Evolutionary conservation across 2,329 filamentous ascomycete species (phyloP), one percentile per base, ranked within the genome.

Genomic region (Talaromyces rugulosus): DNA sequence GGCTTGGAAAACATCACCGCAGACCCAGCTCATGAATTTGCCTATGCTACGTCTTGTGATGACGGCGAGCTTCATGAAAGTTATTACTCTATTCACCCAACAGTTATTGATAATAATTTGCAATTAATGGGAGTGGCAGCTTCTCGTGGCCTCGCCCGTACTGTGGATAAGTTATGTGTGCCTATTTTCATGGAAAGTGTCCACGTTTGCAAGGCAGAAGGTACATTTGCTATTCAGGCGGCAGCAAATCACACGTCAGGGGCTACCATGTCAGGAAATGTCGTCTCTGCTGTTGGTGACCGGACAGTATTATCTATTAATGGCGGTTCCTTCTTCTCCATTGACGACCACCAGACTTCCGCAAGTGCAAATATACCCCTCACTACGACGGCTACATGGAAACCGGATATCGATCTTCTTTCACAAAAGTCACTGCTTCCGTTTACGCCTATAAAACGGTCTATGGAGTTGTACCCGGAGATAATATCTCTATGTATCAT

Each of bases 81-180:
- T 9, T 5, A 27, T 30, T 59, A 59, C 30, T 31, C 33, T 14
- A 34, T 59, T 27, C 58, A 59, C 33, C 58, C 58, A 31, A 40
- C 58, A 7, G 30, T 50, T 16, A 53, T 59, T 11, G 58, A 59
- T 31, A 28, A 36, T 3, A 34, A 27, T 30, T 28, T 59, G 33
- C 58, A 59, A n/a, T 52, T 52, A n/a, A 5, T 53, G 8, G 34
- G 33, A 4, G 31, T 54, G 9, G 58, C 58, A 31, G 36, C 27
- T 12, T 44, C 14, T 27, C 11, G 4, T n/a, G 55, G 55, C 2
- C 14, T 47, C 4, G n/a, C 11, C 28, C 14, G 55, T 8, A 8
- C 12, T 16, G 18, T 57, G 3, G 28, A 27, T 12, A 42, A 16
- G 14, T 30, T 44, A n/a, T 57, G 18, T 9, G 12, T 57, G 12